Conservation (phyloP, 352 stramenopile genomes). For the Aphanomyces euteiches region DNA sequence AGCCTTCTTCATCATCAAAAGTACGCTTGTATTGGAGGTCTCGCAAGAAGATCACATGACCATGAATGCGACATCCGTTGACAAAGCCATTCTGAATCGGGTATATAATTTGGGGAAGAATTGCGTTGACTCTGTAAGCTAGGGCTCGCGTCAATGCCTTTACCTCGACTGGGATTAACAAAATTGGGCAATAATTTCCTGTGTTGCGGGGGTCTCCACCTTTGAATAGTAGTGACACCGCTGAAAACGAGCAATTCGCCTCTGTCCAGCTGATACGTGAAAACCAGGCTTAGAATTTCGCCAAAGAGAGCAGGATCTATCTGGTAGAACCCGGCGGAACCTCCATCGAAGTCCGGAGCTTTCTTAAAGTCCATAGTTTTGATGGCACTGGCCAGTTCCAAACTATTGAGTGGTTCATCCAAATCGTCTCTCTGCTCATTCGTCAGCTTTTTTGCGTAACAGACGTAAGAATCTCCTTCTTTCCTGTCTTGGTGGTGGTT, state of each 20-base stretch:
- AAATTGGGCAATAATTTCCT: slow-evolving; percentile 34
- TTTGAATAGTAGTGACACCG: slow-evolving; percentile 32
- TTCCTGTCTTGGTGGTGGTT: too few species aligned
- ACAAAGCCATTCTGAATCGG: slow-evolving; percentile 33
- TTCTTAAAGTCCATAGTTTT: slow-evolving; percentile 14
- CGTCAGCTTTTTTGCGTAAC: too few species aligned
- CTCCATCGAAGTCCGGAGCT: slow-evolving; percentile 26
- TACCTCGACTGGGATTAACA: slow-evolving; percentile 36
- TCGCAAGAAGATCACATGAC: slow-evolving; percentile 30
- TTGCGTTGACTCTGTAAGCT: not conserved
- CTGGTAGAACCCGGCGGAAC: slow-evolving; percentile 35
- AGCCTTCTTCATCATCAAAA: slow-evolving; percentile 1
- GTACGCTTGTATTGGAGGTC: slow-evolving; percentile 33
- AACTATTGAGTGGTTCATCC: too few species aligned
- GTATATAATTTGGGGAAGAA: slow-evolving; percentile 25
- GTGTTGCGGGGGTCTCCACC: slow-evolving; percentile 15
- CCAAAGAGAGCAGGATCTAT: slow-evolving; percentile 31
- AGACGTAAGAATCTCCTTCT: too few species aligned
- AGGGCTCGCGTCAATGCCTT: slow-evolving; percentile 31
- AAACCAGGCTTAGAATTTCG: slow-evolving; percentile 32
- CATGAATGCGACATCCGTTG: slow-evolving; percentile 27
- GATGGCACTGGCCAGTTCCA: too few species aligned
- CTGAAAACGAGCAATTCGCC: slow-evolving; percentile 31
- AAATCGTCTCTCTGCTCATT: too few species aligned
- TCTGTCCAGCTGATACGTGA: slow-evolving; percentile 27